Base-by-base conservation (phyloP, 2,329 filamentous ascomycete species). In the Colletotrichum lindemuthianum region DNA sequence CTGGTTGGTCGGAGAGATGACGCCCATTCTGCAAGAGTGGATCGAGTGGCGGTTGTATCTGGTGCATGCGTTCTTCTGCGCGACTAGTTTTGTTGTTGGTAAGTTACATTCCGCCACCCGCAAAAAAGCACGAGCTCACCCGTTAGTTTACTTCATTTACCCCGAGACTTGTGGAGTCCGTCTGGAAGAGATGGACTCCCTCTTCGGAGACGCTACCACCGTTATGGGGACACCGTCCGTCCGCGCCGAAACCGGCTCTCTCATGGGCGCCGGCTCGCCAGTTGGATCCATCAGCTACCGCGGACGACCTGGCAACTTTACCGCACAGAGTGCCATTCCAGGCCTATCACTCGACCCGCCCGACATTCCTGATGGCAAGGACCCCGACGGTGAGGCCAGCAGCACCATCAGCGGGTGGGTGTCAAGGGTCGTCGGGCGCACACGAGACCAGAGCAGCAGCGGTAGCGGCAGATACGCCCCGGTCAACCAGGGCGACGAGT, bases 41-140 rank as follows among this genome's bases (percentile, higher is more conserved):
- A 98, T 99, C 72, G 88, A 91, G 72, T 99, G 96, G 96, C 88
- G 96, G 39, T 82, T 98, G 66, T 99, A 99, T 73, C 85, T 99
- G 51, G 84, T 99, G 13, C 96, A 99, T 77, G 96, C 96, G 2
- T 97, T 98, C 77, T 98, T 97, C 81, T 99, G 96, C 76, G 93
- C 92, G 57, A 88, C 90, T 69, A 97, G 93, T 85, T 97, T 99
- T 75, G 91, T 99, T 61, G 89, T 98, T 79, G 96, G 95, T 97
- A 84, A 86, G 92, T 85, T 49, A 24, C 7, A n/a, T 32, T 15
- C 33, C 58, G 58, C 48, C 45, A n/a, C 39, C 33, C 40, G 43
- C 12, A 50, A 15, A 40, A 53, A 52, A 15, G 40, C 8, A 64
- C 66, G 59, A 47, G 57, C 64, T 75, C 69, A 75, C 44, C 32